Evolutionary conservation across 2,329 filamentous ascomycete genomes (phyloP).

Genomic region (Pyricularia sp.): DNA sequence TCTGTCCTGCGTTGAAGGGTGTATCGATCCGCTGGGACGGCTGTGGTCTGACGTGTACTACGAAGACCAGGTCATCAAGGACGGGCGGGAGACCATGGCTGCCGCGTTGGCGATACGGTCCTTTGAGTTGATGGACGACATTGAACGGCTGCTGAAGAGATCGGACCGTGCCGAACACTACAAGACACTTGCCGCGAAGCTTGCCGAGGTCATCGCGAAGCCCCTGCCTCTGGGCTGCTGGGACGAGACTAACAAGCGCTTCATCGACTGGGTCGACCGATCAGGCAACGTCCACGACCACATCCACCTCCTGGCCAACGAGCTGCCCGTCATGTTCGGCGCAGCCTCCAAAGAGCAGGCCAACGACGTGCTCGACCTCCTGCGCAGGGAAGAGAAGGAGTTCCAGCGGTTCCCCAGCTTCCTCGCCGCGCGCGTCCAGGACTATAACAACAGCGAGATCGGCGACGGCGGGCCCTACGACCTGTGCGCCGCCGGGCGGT

Average conservation of each 20-base stretch:
- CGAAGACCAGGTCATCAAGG: slow-evolving; percentile 9
- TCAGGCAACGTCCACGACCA: slow-evolving; percentile 7
- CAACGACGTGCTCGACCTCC: neutral
- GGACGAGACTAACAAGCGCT: slow-evolving; percentile 4
- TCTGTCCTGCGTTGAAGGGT: slow-evolving; percentile 3
- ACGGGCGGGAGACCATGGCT: slow-evolving; percentile 7
- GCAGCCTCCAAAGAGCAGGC: slow-evolving; percentile 3
- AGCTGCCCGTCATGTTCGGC: slow-evolving; percentile 6
- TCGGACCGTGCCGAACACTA: slow-evolving; percentile 1
- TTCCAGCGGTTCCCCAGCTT: slow-evolving; percentile 8
- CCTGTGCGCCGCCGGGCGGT: slow-evolving; percentile 8
- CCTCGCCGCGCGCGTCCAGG: slow-evolving; percentile 6
- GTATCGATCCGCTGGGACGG: slow-evolving; percentile 5
- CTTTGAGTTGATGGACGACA: slow-evolving; percentile 5
- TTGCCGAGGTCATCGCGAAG: neutral
- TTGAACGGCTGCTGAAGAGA: slow-evolving; percentile 5
- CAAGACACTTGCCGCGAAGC: neutral
- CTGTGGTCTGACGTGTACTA: slow-evolving; percentile 9
- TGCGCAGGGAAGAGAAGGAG: slow-evolving; percentile 4
- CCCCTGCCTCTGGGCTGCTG: slow-evolving; percentile 7
- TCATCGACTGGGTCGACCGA: slow-evolving; percentile 8
- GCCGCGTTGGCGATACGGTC: slow-evolving; percentile 6
- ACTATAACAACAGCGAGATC: slow-evolving; percentile 8
- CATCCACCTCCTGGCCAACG: slow-evolving; percentile 8
- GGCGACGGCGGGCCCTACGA: slow-evolving; percentile 9